Percentiles rank a stretch among this genome's conserved stretches.
These are phyloP conservation scores for Leccinum disarticulatum DNA, from an alignment of 768 basidiomycete genomes.

Conservation along the genomic window DNA sequence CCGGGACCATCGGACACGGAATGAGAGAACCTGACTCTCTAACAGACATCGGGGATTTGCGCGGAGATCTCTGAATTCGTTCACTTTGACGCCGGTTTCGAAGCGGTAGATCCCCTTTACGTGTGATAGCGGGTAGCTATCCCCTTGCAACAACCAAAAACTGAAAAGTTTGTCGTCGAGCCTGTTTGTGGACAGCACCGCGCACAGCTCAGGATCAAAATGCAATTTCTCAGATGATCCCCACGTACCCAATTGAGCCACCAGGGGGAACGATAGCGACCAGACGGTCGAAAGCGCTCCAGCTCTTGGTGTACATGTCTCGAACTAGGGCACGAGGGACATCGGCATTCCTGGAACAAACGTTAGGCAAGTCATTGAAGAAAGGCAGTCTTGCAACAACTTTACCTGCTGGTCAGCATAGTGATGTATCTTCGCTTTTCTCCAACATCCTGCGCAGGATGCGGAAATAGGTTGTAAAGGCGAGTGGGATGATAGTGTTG, in stretches of 20 bases:
- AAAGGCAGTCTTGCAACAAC: not conserved
- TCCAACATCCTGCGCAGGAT: constrained; percentile 74
- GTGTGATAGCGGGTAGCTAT: constrained; percentile 70
- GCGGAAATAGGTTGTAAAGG: constrained; percentile 72
- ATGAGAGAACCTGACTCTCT: constrained; percentile 77
- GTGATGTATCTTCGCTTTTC: constrained; percentile 77
- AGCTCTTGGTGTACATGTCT: constrained; percentile 91
- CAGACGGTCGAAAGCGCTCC: constrained; percentile 88
- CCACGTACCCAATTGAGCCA: constrained; percentile 77
- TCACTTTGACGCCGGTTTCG: constrained; percentile 85
- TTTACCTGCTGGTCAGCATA: constrained; percentile 67
- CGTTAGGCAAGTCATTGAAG: not conserved
- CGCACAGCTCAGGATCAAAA: not conserved
- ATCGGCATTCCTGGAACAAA: constrained; percentile 66
- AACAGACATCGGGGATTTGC: constrained; percentile 86
- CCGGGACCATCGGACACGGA: constrained; percentile 80
- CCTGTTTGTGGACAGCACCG: constrained; percentile 35
- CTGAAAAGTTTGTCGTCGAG: constrained; percentile 90
- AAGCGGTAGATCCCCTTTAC: constrained; percentile 87
- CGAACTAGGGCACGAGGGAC: constrained; percentile 81
- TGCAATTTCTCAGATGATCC: constrained; percentile 2
- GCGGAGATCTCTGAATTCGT: constrained; percentile 84
- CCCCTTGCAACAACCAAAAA: constrained; percentile 84
- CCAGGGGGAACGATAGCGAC: constrained; percentile 90
- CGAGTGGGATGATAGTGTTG: constrained; percentile 74